Evolutionary conservation across 2,329 filamentous ascomycete genomes (phyloP).

Genomic region (Aureobasidium uvarum): DNA sequence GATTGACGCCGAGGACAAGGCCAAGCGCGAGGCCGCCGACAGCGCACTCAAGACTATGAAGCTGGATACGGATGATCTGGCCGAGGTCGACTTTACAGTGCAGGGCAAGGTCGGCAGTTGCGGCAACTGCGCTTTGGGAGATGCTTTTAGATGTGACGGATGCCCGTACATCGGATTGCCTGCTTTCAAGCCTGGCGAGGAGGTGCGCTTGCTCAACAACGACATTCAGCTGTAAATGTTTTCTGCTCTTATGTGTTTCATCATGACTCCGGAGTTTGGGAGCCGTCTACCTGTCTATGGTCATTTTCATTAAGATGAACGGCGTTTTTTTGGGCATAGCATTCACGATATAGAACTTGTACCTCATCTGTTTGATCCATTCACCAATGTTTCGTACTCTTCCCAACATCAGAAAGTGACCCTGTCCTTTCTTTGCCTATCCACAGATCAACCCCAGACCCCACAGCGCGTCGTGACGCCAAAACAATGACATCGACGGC

Average conservation of each 20-base stretch:
- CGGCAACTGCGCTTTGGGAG: slow-evolving; percentile 88
- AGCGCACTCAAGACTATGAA: slow-evolving; percentile 64
- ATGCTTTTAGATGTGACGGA: slow-evolving; percentile 66
- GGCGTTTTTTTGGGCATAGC: slow-evolving; percentile 1
- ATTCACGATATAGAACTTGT: slow-evolving; percentile 5
- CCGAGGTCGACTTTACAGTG: slow-evolving; percentile 95
- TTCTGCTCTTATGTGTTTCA: not conserved
- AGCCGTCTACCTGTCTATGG: not conserved
- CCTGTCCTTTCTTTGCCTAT: too few species aligned
- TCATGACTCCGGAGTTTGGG: slow-evolving; percentile 2
- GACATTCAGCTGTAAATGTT: slow-evolving; percentile 69
- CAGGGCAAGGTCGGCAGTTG: slow-evolving; percentile 94
- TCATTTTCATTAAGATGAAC: not conserved
- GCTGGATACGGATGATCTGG: slow-evolving; percentile 73
- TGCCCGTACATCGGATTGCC: slow-evolving; percentile 89
- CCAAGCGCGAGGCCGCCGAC: slow-evolving; percentile 64
- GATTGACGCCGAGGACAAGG: slow-evolving; percentile 78
- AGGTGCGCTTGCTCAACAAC: slow-evolving; percentile 84
- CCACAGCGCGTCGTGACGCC: too few species aligned
- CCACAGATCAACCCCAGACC: too few species aligned
- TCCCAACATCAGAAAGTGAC: too few species aligned
- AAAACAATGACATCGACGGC: too few species aligned
- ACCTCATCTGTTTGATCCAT: not conserved
- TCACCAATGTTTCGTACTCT: too few species aligned
- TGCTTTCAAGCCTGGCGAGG: slow-evolving; percentile 95